phyloP scores from a whole-genome alignment of 345 rosid species.

The thale cress (Arabidopsis thaliana) region DNA sequence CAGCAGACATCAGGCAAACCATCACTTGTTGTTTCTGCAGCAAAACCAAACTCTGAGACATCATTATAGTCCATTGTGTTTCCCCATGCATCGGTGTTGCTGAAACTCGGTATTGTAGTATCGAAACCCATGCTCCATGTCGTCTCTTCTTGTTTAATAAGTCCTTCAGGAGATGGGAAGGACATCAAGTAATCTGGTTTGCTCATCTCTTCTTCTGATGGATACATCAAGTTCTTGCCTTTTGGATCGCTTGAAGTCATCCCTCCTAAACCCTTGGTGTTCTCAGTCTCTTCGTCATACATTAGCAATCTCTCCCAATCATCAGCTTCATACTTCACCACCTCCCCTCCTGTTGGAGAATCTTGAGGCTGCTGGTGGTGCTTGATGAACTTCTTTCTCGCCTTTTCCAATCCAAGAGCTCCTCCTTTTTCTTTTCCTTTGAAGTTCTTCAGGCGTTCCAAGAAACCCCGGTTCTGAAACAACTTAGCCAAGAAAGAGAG shows the following conservation, averaged over 20 bases:
- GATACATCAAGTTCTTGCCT: constrained; percentile 53
- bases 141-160: constrained; percentile 60
- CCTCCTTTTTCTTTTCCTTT: constrained; percentile 56
- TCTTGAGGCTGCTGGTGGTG: constrained; percentile 59
- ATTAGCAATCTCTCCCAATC: constrained; percentile 50
- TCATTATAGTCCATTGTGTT: constrained; percentile 51
- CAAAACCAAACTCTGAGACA: constrained; percentile 57
- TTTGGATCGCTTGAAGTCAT: constrained; percentile 44
- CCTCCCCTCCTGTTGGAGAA: constrained; percentile 50
- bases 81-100: constrained; percentile 60
- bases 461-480: constrained; percentile 62
- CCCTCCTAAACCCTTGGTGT: constrained; percentile 38
- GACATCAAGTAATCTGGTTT: constrained; percentile 59
- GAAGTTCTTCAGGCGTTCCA: constrained; percentile 58
- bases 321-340: constrained; percentile 58
- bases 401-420: constrained; percentile 52
- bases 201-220: constrained; percentile 47
- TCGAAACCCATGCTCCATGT: constrained; percentile 72
- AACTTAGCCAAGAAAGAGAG: constrained; percentile 77
- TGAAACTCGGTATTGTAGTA: constrained; percentile 50
- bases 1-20: constrained; percentile 68
- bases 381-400: constrained; percentile 67
- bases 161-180: constrained; percentile 50
- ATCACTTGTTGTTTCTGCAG: constrained; percentile 39
- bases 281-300: constrained; percentile 38